Evolutionary conservation across 2,329 filamentous ascomycete genomes (phyloP).

Genomic region (Stachybotrys elegans): DNA sequence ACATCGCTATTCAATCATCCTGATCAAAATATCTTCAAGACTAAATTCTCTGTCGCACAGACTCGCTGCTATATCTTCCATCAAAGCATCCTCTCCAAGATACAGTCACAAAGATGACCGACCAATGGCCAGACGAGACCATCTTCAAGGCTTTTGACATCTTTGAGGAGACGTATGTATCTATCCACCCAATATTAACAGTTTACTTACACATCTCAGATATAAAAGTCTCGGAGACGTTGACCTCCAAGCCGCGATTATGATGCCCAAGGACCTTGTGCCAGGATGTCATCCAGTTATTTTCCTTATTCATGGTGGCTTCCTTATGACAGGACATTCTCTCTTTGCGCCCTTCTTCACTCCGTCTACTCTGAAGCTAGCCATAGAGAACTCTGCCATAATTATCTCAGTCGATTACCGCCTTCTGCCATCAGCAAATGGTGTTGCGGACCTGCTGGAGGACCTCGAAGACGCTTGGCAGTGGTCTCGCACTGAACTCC

Average conservation of each 20-base stretch:
- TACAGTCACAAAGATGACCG: constrained; percentile 10
- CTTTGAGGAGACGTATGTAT: constrained; percentile 4
- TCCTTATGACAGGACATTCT: constrained; percentile 14
- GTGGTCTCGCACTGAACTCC: constrained; percentile 13
- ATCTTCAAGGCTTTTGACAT: constrained; percentile 6
- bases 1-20: too few relatives aligned
- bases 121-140: constrained; percentile 13
- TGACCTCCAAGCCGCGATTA: constrained; percentile 14
- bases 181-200: accelerated
- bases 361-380: constrained; percentile 15
- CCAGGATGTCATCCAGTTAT: constrained; percentile 15
- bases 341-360: constrained; percentile 19
- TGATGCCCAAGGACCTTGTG: constrained; percentile 18
- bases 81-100: too few relatives aligned
- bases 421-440: constrained; percentile 16
- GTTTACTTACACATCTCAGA: background rate
- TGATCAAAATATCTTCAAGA: too few relatives aligned
- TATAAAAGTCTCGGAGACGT: constrained; percentile 14
- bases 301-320: constrained; percentile 20
- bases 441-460: constrained; percentile 17
- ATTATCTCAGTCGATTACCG: constrained; percentile 20
- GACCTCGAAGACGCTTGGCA: constrained; percentile 22
- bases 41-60: too few relatives aligned
- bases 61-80: too few relatives aligned
- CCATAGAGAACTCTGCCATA: constrained; percentile 15